phyloP scores from a whole-genome alignment of 768 basidiomycete genomes.

The Rhodotorula toruloides region DNA sequence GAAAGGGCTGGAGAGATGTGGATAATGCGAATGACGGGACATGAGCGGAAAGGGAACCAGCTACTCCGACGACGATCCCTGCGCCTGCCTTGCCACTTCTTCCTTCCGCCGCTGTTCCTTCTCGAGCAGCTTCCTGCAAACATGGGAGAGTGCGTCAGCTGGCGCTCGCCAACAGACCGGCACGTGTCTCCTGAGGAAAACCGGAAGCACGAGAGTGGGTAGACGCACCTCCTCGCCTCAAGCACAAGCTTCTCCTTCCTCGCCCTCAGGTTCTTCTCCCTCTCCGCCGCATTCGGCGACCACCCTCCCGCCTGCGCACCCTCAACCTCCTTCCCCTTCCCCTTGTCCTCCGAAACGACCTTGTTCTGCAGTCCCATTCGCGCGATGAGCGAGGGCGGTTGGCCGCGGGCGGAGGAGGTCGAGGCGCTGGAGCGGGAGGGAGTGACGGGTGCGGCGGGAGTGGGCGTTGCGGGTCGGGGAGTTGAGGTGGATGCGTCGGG shows the following conservation, averaged over 20 bases:
- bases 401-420: not conserved
- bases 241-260: constrained; percentile 36
- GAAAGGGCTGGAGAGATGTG: no score
- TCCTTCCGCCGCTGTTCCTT: constrained; percentile 6
- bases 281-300: constrained; percentile 7
- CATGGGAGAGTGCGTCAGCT: no score
- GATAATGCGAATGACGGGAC: no score
- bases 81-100: no score
- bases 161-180: no score
- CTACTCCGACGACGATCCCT: no score
- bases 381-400: constrained; percentile 34
- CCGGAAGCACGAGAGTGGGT: no score
- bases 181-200: not conserved
- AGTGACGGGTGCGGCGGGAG: not conserved
- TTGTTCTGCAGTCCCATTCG: constrained; percentile 21
- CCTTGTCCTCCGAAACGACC: not conserved
- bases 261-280: constrained; percentile 30
- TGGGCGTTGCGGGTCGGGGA: not conserved
- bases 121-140: constrained; percentile 12
- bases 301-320: not conserved
- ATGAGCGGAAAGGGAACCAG: no score
- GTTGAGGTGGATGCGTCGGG: not conserved
- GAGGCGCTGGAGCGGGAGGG: not conserved
- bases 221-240: constrained; percentile 35
- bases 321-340: not conserved